Evolutionary conservation across 1,284 basidiomycete species (phyloP).

Genomic region (Malassezia globosa): DNA sequence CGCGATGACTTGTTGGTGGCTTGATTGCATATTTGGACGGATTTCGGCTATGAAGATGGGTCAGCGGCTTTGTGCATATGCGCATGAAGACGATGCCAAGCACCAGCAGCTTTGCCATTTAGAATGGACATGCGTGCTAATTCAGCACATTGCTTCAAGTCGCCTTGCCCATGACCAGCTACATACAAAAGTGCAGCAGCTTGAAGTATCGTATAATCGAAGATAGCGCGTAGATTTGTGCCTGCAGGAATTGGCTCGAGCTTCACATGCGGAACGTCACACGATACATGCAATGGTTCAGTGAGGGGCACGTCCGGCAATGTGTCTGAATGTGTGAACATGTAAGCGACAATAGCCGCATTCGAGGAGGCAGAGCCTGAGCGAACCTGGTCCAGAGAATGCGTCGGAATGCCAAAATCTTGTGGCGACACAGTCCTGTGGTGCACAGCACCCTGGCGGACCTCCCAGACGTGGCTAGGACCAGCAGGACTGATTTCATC

Average conservation of each 20-base stretch:
- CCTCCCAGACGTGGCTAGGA: conserved; percentile 59
- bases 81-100: conserved; percentile 1
- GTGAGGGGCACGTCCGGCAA: conserved; percentile 3
- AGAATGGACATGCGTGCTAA: conserved; percentile 10
- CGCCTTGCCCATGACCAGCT: conserved; percentile 22
- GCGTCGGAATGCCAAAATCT: conserved; percentile 32
- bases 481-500: conserved; percentile 85
- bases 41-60: neutral
- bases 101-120: neutral
- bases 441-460: conserved; percentile 22
- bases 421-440: conserved; percentile 31
- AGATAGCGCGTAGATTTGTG: conserved; percentile 28
- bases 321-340: conserved; percentile 17
- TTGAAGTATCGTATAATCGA: conserved; percentile 41
- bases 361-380: conserved; percentile 30
- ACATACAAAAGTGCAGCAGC: conserved; percentile 40
- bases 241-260: conserved; percentile 28
- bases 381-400: conserved; percentile 33
- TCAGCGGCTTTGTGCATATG: conserved; percentile 6
- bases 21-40: neutral
- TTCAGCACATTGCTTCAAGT: conserved; percentile 1
- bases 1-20: neutral
- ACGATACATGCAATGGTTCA: conserved; percentile 1
- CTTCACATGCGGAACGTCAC: neutral
- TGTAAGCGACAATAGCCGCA: conserved; percentile 31